Percentiles rank a stretch among this genome's conserved stretches.
Evolutionary conservation across 1,284 basidiomycete genomes (phyloP).

Genomic region (Cutaneotrichosporon cavernicola): DNA sequence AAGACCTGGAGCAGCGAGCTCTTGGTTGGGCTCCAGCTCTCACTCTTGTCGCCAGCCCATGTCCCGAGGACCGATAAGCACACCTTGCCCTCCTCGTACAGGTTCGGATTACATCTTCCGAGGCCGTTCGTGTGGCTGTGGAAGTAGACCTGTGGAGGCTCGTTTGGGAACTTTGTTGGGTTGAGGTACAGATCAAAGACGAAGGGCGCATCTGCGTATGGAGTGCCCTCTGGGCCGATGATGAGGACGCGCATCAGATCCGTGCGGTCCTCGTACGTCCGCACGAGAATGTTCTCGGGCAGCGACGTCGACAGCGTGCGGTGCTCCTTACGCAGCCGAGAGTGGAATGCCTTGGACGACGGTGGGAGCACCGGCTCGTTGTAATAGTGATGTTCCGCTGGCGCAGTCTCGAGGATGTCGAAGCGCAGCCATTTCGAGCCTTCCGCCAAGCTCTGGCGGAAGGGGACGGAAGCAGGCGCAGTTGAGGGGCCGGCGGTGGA

Average conservation of each 20-base stretch:
- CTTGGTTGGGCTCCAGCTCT: constrained; percentile 71
- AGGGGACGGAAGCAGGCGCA: background rate
- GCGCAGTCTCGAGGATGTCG: constrained; percentile 69
- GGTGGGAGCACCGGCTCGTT: constrained; percentile 57
- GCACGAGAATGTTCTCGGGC: constrained; percentile 59
- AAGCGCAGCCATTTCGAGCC: constrained; percentile 67
- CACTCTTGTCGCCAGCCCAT: constrained; percentile 82
- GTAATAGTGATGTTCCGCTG: constrained; percentile 75
- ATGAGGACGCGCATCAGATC: constrained; percentile 86
- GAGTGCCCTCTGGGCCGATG: constrained; percentile 88
- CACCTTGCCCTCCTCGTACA: constrained; percentile 94
- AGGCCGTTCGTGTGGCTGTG: constrained; percentile 92
- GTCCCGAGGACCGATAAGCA: constrained; percentile 88
- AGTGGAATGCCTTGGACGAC: constrained; percentile 69
- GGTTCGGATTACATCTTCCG: constrained; percentile 74
- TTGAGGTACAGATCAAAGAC: constrained; percentile 91
- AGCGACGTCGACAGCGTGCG: constrained; percentile 72
- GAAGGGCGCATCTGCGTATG: constrained; percentile 89
- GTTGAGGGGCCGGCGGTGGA: constrained; percentile 18
- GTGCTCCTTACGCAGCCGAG: constrained; percentile 77
- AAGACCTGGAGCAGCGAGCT: constrained; percentile 87
- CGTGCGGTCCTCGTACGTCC: constrained; percentile 66
- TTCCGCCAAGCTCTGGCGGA: constrained; percentile 17
- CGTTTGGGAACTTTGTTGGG: constrained; percentile 75
- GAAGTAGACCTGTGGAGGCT: constrained; percentile 85